phyloP scores from a whole-genome alignment of 306 rosid species.

The Fragaria vesca region DNA sequence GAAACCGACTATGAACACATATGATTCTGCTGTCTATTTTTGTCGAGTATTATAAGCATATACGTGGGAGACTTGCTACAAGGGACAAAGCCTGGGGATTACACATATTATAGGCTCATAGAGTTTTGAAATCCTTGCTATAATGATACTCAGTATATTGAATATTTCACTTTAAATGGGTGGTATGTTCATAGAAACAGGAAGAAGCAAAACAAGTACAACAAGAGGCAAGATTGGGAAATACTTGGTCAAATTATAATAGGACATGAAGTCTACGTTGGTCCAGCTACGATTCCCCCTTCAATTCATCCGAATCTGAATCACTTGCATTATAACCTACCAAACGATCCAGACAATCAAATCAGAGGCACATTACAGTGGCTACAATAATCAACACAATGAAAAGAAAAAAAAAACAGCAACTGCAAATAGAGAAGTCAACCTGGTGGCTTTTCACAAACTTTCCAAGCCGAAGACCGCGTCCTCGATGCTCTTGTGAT shows the following conservation, averaged over 20 bases:
- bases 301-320: constrained; percentile 84
- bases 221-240: constrained; percentile 23
- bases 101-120: neutral
- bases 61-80: neutral
- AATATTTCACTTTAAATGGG: neutral
- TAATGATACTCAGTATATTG: neutral
- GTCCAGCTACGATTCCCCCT: constrained; percentile 49
- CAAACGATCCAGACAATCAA: constrained; percentile 18
- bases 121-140: neutral
- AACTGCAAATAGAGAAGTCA: constrained; percentile 9
- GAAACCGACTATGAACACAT: neutral
- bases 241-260: constrained; percentile 38
- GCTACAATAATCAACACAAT: neutral
- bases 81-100: neutral
- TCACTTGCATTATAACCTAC: constrained; percentile 91
- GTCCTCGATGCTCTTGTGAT: constrained; percentile 77
- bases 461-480: constrained; percentile 91
- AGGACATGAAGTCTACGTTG: constrained; percentile 9
- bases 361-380: neutral
- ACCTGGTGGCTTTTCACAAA: constrained; percentile 93
- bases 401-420: neutral
- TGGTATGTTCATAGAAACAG: neutral
- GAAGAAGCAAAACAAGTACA: constrained; percentile 2
- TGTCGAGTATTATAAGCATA: neutral
- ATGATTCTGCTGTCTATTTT: neutral